Evolutionary conservation across 2,329 filamentous ascomycete genomes (phyloP), one percentile per base, ranked within the genome.

Genomic region (Cladophialophora exuberans): DNA sequence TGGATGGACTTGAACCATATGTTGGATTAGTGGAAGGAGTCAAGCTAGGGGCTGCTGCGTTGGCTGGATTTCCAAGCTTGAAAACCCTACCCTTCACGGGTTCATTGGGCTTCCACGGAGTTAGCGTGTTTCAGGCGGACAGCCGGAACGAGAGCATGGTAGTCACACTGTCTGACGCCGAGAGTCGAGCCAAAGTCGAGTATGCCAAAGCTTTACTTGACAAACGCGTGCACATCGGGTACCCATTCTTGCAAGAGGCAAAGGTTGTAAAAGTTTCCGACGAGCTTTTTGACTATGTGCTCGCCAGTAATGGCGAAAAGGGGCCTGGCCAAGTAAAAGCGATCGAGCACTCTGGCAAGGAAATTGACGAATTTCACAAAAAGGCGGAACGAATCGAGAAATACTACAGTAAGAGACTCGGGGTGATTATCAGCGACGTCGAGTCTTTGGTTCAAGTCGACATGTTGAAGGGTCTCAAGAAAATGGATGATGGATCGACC

Each of bases 131-230:
- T 76, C 91, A 96, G 69, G 86, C 93, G 64, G 94, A 97, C 64
- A 97, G 92, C 69, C 87, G 90, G 45, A 97, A 97, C 67, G 92
- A 97, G 72, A 99, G 93, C 72, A 92, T 97, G 85, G 84, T 97
- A 20, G 82, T 97, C 53, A 96, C 90, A 1, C 78, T 99, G 45
- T 80, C 86, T 26, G 87, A 90, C 31, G 83, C 89, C 0, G 90
- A 92, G 60, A 74, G 76, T 54, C 85, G 87, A 30, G 85, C 87
- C 43, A 88, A 83, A 61, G 79, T 86, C 18, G 85, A 89, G 62
- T 76, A 83, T 51, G 92, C 92, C 52, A 90, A 90, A 69, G 74
- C 78, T 45, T 93, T 90, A 68, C 80, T 99, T 39, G 93, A 92
- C 39, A 83, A 93, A 71, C 85, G 86, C 57, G 92, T 96, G 56